Conservation (phyloP, 371 early-diverging fungal species). For the Umbelopsis sp. region DNA sequence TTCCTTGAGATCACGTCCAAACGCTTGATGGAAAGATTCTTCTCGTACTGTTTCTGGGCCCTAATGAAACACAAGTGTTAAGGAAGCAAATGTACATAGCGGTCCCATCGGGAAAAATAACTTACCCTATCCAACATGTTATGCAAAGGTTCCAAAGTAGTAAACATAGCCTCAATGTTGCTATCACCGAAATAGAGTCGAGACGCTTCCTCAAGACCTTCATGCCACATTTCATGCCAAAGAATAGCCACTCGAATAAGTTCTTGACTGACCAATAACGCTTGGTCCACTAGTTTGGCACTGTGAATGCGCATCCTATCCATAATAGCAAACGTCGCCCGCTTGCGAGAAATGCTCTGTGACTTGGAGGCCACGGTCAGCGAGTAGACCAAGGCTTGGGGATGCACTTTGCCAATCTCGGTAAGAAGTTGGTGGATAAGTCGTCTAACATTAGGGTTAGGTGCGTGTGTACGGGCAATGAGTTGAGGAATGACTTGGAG, state of each 20-base stretch:
- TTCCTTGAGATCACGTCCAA: constrained; percentile 91
- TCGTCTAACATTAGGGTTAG: constrained; percentile 79
- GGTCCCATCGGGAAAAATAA: background rate
- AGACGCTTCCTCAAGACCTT: constrained; percentile 93
- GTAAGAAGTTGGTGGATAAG: constrained; percentile 90
- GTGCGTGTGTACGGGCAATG: constrained; percentile 95
- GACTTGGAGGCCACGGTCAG: constrained; percentile 97
- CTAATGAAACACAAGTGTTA: background rate
- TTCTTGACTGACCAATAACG: constrained; percentile 93
- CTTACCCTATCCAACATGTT: constrained; percentile 75
- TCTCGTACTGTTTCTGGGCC: constrained; percentile 96
- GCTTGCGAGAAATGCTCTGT: constrained; percentile 75
- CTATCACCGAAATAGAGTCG: constrained; percentile 85
- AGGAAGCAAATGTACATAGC: no score
- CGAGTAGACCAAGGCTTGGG: constrained; percentile 96
- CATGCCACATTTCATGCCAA: constrained; percentile 99
- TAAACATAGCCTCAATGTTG: constrained; percentile 92
- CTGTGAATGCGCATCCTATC: constrained; percentile 90
- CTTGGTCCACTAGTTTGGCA: constrained; percentile 90
- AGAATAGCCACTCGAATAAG: constrained; percentile 95
- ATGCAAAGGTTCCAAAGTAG: constrained; percentile 87
- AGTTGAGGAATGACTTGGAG: constrained; percentile 98
- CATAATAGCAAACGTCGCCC: constrained; percentile 88
- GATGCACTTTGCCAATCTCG: constrained; percentile 95
- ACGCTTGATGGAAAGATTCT: constrained; percentile 92